Evolutionary conservation across 257 asterid genomes (phyloP).

Genomic region (Gentiana macrophylla): DNA sequence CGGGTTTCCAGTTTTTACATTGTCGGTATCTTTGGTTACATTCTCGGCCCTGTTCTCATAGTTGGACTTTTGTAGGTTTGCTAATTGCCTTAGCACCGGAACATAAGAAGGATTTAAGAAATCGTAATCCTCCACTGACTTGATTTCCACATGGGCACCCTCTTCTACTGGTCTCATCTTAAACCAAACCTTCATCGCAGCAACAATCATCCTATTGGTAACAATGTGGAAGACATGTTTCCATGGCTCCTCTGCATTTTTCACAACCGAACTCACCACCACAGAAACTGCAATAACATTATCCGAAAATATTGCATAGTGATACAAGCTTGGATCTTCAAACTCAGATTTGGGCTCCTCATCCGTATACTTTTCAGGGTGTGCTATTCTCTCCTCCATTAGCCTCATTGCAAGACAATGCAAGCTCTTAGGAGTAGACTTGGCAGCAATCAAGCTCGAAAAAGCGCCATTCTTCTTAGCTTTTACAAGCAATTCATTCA

Average conservation of each 20-base stretch:
- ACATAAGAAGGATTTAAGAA: constrained; percentile 71
- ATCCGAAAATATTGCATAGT: constrained; percentile 86
- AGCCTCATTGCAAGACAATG: constrained; percentile 97
- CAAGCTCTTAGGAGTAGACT: constrained; percentile 97
- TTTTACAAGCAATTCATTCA: constrained; percentile 75
- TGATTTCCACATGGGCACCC: constrained; percentile 83
- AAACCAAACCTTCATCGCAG: constrained; percentile 96
- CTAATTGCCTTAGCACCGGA: constrained; percentile 66
- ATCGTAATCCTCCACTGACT: constrained; percentile 51
- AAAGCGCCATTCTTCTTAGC: constrained; percentile 92
- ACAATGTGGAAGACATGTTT: constrained; percentile 88
- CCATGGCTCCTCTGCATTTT: constrained; percentile 87
- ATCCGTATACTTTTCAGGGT: constrained; percentile 78
- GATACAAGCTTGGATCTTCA: constrained; percentile 83
- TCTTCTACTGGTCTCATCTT: constrained; percentile 84
- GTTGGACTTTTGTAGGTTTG: constrained; percentile 51
- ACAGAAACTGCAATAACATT: constrained; percentile 87
- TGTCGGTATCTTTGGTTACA: constrained; percentile 56
- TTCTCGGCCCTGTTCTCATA: constrained; percentile 75
- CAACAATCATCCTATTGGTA: constrained; percentile 80
- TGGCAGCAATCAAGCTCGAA: constrained; percentile 75
- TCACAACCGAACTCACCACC: constrained; percentile 76
- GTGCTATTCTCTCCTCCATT: constrained; percentile 90
- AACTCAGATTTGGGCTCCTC: constrained; percentile 68
- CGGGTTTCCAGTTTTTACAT: constrained; percentile 67